Base-by-base conservation (phyloP, 2,329 filamentous ascomycete species). In the Xylaria sp. region DNA sequence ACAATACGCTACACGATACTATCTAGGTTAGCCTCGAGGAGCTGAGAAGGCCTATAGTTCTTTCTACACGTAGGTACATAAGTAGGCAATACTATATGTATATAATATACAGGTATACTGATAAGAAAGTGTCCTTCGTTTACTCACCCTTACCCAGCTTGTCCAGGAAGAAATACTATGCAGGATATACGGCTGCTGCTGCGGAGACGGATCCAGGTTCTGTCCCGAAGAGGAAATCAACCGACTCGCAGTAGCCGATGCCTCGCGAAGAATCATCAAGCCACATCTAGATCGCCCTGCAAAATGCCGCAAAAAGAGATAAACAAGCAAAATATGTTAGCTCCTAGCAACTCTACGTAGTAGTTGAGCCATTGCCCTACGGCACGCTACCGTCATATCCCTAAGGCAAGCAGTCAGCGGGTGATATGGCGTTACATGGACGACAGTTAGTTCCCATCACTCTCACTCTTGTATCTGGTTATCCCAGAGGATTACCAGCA, bases 291-390 rank as follows among this genome's bases (percentile, higher is more conserved):
- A 63, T 69, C 37, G 60, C 25, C 37, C 29, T 47, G 8, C 54
- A 63, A 66, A 63, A 66, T 69, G 25, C 63, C 59, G 60, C 59
- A 63, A 59, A 59, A 25, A 16, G 21, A 58, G 21, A 51, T n/a
- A 21, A 27, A 47, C 21, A 55, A 27, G 9, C n/a, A 10, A 21
- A 54, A 32, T 1, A 9, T 6, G 40, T 55, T 60, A 60, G 60
- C 37, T 60, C 60, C 32, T 47, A 5, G 21, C 18, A 18, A 48
- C 48, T 63, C 25, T 2, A n/a, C n/a, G n/a, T n/a, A n/a, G n/a
- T n/a, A 65, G 57, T 48, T 61, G 55, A 68, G 32, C 57, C 40
- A 61, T 65, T 27, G 47, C 35, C 13, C 50, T 53, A 44, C 50
- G 12, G 16, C 10, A 25, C 25, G 57, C 62, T 47, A 47, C 40